Base-by-base conservation (phyloP, 129 eudicot species). In the Apium graveolens region DNA sequence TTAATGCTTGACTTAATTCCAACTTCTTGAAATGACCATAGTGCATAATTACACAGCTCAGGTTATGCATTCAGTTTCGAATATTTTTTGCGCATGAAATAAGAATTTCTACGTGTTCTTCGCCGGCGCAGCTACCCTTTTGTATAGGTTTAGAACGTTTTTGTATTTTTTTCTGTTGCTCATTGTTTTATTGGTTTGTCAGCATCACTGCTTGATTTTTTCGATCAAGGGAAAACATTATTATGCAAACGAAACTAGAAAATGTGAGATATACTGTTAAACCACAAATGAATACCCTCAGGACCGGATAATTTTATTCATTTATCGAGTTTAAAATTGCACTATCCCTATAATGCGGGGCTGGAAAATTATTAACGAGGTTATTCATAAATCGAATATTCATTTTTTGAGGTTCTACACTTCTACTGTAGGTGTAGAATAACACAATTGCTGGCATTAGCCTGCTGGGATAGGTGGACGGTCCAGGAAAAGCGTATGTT, bases 141-240 rank as follows among this genome's bases (percentile, higher is more conserved):
- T 90, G 18, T 53, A 84, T 76, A 91, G 86, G 8, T 60, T 88
- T 29, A 85, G 93, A 70, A 80, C 90, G 16, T 60, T 87, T 81
- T 69, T 89, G 63, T 91, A 89, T 81, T 76, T 89, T 73, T 82
- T 42, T 90, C 76, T 48, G 88, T 93, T 73, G 93, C 91, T 73
- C 90, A 91, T 70, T 93, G 97, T 84, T 89, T 91, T 82, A 66
- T 91, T 72, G 98, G 96, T 66, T 79, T 93, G 74, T 94, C 97
- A 51, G 91, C 48, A 87, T 94, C 31, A 91, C 97, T 76, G 90
- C 78, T 14, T 84, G 97, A 78, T 94, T 94, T 83, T 94, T 94
- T 69, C 81, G 80, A 70, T 93, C 96, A 5, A 91, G 91, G 98
- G 97, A 89, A 81, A 86, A 77, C 71, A 93, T 91, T 79, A 96